A percentile compares a stretch with the other conserved stretches of the same genome.
These are phyloP conservation scores for Leucoagaricus sp. DNA, from an alignment of 1,284 basidiomycete genomes.

Conservation along the genomic window DNA sequence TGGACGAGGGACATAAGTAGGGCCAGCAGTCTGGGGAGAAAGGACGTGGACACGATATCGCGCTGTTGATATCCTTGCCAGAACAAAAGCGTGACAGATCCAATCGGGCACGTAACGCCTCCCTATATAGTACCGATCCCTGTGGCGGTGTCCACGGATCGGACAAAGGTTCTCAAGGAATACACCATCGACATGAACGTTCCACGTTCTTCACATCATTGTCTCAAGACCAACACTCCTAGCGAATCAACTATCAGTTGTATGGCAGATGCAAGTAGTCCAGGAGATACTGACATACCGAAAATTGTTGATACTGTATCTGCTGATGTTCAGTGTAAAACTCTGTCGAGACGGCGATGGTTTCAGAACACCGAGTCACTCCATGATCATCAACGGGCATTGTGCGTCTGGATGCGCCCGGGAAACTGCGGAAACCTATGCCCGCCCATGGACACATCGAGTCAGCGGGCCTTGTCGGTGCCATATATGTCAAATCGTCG, in stretches of 20 bases:
- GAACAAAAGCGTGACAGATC: slow-evolving; percentile 24
- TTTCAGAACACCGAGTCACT: not conserved
- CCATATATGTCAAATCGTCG: slow-evolving; percentile 1
- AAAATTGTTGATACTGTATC: not conserved
- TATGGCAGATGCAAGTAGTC: slow-evolving; percentile 6
- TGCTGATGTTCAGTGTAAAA: not conserved
- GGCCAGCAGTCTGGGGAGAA: slow-evolving; percentile 1
- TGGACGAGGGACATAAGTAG: slow-evolving; percentile 19
- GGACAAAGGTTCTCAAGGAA: slow-evolving; percentile 1
- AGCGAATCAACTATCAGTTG: slow-evolving; percentile 5
- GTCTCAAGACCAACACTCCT: slow-evolving; percentile 11
- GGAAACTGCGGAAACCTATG: not conserved
- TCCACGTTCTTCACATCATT: slow-evolving; percentile 1
- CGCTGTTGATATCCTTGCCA: slow-evolving; percentile 18
- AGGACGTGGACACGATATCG: slow-evolving; percentile 5
- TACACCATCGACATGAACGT: slow-evolving; percentile 13
- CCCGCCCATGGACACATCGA: not conserved
- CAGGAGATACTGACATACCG: not conserved
- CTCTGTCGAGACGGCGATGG: not conserved
- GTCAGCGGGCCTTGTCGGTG: not conserved
- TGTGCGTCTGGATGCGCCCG: not conserved
- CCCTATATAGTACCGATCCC: not conserved
- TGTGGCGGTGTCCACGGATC: slow-evolving; percentile 19
- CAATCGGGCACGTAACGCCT: slow-evolving; percentile 10
- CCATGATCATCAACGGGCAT: not conserved